These are phyloP conservation scores for Colletotrichum sublineola DNA, from an alignment of 2,329 filamentous ascomycete species.

Conservation along the genomic window DNA sequence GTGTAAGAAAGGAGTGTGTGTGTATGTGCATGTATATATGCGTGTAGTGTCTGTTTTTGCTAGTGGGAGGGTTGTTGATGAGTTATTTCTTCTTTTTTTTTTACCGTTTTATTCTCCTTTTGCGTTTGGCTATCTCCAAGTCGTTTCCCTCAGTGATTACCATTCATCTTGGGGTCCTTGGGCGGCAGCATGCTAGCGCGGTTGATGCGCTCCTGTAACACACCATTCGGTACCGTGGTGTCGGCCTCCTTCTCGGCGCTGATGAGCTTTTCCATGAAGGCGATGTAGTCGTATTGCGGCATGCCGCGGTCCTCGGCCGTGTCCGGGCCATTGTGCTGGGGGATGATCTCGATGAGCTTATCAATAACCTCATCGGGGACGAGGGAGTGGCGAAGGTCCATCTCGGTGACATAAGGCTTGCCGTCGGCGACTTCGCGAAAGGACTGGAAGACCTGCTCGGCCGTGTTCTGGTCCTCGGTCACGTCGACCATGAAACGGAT, in stretches of 20 bases:
- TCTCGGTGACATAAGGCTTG: constrained; percentile 98
- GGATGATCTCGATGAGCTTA: constrained; percentile 89
- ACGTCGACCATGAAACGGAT: constrained; percentile 99
- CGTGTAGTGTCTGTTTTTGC: background rate
- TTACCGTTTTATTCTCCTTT: background rate
- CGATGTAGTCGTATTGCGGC: constrained; percentile 95
- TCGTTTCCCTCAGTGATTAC: constrained; percentile 44
- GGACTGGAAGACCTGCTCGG: constrained; percentile 97
- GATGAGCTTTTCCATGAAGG: constrained; percentile 94
- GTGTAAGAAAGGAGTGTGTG: background rate
- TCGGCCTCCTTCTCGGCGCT: constrained; percentile 52
- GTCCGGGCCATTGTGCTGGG: constrained; percentile 85
- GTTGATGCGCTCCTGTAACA: constrained; percentile 53
- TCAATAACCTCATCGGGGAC: constrained; percentile 98
- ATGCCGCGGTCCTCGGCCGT: constrained; percentile 85
- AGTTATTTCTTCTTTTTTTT: background rate
- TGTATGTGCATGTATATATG: constrained; percentile 4
- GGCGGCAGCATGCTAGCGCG: constrained; percentile 51
- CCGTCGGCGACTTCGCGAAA: constrained; percentile 98
- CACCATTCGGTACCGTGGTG: constrained; percentile 48
- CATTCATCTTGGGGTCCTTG: constrained; percentile 53
- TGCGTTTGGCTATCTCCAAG: background rate
- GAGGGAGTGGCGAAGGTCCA: constrained; percentile 93
- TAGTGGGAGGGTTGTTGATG: too few relatives aligned
- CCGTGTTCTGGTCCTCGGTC: constrained; percentile 98